These are phyloP conservation scores for Lenwebbia sp. DNA, from an alignment of 345 rosid species.

Conservation along the genomic window DNA sequence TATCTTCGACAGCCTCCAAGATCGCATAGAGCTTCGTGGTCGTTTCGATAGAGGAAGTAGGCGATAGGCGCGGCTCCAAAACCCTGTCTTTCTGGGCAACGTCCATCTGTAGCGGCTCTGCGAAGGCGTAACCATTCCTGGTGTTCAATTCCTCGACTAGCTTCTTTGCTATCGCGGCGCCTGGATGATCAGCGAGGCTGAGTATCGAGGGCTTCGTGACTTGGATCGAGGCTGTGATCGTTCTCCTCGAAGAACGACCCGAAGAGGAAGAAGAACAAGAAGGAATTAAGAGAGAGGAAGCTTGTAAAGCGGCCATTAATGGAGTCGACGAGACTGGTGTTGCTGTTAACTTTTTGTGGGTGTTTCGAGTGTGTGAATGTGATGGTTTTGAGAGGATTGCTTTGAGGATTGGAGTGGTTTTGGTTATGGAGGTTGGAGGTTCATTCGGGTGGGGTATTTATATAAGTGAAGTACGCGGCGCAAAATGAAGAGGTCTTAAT, in stretches of 20 bases:
- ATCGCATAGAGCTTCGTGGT: slow-evolving; percentile 21
- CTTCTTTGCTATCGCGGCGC: background rate
- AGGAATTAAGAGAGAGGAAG: background rate
- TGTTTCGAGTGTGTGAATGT: background rate
- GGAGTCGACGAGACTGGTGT: background rate
- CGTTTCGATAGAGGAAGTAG: background rate
- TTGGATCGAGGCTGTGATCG: background rate
- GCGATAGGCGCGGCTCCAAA: background rate
- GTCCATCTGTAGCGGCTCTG: background rate
- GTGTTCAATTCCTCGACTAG: background rate
- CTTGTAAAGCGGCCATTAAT: background rate
- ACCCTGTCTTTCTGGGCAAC: background rate
- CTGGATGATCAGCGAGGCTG: background rate
- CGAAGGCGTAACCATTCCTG: background rate
- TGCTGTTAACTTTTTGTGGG: background rate
- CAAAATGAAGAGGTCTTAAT: too few relatives aligned
- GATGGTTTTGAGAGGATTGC: too few relatives aligned
- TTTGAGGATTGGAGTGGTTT: too few relatives aligned
- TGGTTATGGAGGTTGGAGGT: too few relatives aligned
- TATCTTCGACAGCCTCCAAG: slow-evolving; percentile 46
- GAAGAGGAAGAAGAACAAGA: background rate
- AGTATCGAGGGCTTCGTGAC: background rate
- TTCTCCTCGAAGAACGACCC: background rate
- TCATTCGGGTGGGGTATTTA: too few relatives aligned
- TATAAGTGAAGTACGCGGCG: too few relatives aligned